Conservation (phyloP, 805 yeast genomes). For the Wickerhamomyces alni region DNA sequence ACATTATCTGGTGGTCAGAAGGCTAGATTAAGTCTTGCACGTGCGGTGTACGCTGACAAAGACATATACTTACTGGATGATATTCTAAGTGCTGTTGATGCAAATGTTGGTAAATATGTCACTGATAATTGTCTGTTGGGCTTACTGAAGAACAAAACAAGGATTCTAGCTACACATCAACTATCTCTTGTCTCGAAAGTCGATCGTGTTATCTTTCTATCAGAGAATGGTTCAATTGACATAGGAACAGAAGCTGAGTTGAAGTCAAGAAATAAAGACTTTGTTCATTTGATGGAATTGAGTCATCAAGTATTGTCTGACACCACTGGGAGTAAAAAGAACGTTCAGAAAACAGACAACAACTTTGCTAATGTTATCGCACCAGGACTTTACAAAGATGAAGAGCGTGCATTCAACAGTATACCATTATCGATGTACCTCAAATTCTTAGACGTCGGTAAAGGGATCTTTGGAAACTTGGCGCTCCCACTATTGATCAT, state of each 20-base stretch:
- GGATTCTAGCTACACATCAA: slow-evolving; percentile 79
- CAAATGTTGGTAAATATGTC: slow-evolving; percentile 67
- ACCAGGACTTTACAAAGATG: slow-evolving; percentile 20
- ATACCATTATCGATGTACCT: slow-evolving; percentile 29
- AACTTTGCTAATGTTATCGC: slow-evolving; percentile 1
- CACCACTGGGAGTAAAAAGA: background rate
- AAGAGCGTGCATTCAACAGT: slow-evolving; percentile 33
- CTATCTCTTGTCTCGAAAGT: slow-evolving; percentile 61
- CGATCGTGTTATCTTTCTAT: slow-evolving; percentile 59
- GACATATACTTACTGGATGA: slow-evolving; percentile 64
- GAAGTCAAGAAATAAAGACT: slow-evolving; percentile 34
- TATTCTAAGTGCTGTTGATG: slow-evolving; percentile 72
- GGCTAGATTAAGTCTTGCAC: slow-evolving; percentile 63
- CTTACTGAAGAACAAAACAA: slow-evolving; percentile 46
- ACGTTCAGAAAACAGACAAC: background rate
- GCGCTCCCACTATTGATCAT: slow-evolving; percentile 19
- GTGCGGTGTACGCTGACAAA: slow-evolving; percentile 60
- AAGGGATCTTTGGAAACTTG: slow-evolving; percentile 32
- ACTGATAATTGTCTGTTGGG: slow-evolving; percentile 57
- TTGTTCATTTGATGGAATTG: slow-evolving; percentile 43
- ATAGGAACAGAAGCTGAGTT: slow-evolving; percentile 58
- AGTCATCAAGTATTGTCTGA: background rate
- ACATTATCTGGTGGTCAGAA: slow-evolving; percentile 78
- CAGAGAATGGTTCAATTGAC: slow-evolving; percentile 52
- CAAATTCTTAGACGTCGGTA: slow-evolving; percentile 30